phyloP scores from a whole-genome alignment of 345 rosid species.

The Citrus maxima region DNA sequence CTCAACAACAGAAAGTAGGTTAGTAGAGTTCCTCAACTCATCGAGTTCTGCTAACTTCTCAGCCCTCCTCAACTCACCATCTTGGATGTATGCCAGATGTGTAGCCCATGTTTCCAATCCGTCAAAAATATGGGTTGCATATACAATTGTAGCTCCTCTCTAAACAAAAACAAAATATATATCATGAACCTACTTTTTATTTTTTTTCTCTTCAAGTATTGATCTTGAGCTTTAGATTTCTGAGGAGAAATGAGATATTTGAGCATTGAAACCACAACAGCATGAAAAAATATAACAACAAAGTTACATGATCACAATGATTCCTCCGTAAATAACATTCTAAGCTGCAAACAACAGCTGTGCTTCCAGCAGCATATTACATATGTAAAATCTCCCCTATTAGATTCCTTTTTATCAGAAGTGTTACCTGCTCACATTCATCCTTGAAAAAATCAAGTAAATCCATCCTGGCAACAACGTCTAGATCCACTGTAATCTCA shows the following conservation, averaged over 20 bases:
- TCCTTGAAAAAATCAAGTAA: slow-evolving; percentile 85
- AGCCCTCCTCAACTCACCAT: slow-evolving; percentile 63
- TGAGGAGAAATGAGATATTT: background rate
- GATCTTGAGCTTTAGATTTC: background rate
- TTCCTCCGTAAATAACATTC: background rate
- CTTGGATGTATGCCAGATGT: slow-evolving; percentile 81
- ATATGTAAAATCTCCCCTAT: background rate
- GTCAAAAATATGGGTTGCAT: slow-evolving; percentile 91
- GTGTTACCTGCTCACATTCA: slow-evolving; percentile 75
- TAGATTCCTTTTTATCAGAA: background rate
- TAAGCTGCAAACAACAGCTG: background rate
- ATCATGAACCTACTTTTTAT: background rate
- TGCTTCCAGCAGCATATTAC: slow-evolving; percentile 1
- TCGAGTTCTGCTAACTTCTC: slow-evolving; percentile 48
- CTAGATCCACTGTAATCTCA: slow-evolving; percentile 94
- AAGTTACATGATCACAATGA: background rate
- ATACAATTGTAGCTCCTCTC: slow-evolving; percentile 90
- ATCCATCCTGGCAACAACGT: slow-evolving; percentile 94
- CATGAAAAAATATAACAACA: background rate
- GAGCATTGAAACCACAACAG: background rate
- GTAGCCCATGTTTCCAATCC: slow-evolving; percentile 94
- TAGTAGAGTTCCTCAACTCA: slow-evolving; percentile 62
- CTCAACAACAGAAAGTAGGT: slow-evolving; percentile 83
- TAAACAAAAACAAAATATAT: slow-evolving; percentile 6
- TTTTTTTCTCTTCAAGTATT: too few relatives aligned